Evolutionary conservation across 208 protist species (phyloP).

Genomic region (Acanthamoeba lenticulata): DNA sequence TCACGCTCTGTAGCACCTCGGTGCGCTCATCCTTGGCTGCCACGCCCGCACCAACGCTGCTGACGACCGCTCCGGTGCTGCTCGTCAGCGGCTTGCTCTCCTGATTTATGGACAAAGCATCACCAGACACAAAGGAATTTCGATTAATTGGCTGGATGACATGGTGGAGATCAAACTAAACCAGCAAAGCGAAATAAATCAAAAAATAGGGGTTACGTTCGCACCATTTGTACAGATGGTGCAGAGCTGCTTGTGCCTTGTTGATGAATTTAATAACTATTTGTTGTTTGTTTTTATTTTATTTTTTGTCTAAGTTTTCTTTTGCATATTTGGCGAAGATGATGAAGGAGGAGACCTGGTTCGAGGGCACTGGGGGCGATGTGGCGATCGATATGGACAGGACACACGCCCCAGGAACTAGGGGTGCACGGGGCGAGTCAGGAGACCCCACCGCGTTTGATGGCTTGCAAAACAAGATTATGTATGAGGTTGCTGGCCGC

Average conservation of each 20-base stretch:
- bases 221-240: too few relatives aligned
- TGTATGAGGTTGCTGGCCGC: background rate
- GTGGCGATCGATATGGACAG: background rate
- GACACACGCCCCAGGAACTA: too few relatives aligned
- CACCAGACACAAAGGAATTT: too few relatives aligned
- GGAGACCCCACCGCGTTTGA: background rate
- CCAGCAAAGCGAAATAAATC: too few relatives aligned
- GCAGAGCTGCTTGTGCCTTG: too few relatives aligned
- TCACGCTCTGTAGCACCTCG: conserved; percentile 4
- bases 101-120: background rate
- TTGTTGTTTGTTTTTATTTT: too few relatives aligned
- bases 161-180: too few relatives aligned
- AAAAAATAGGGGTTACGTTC: too few relatives aligned
- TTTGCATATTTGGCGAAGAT: background rate
- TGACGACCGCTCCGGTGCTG: background rate
- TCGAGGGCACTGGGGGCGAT: background rate
- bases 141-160: too few relatives aligned
- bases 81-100: background rate
- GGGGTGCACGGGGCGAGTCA: background rate
- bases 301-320: background rate
- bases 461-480: background rate
- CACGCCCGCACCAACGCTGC: background rate
- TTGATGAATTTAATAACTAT: too few relatives aligned
- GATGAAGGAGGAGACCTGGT: conserved; percentile 6
- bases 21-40: background rate